Percentiles rank a stretch among this genome's conserved stretches.
Conservation (phyloP, 2,329 filamentous ascomycete genomes). For the Claviceps sp. region DNA sequence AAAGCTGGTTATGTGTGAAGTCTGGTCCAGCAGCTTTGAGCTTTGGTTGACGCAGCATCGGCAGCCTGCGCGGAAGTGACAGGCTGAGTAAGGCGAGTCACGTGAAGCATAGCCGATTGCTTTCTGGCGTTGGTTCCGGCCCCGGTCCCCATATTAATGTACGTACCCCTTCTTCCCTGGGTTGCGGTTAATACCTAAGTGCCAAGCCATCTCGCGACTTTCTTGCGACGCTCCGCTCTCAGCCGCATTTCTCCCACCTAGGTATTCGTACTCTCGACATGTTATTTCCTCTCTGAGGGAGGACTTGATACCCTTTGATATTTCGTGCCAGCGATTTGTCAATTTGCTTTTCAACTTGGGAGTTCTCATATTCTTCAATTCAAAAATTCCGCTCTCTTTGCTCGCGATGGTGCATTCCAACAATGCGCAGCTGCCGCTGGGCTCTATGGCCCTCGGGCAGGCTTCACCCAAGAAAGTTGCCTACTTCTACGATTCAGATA, state of each 20-base stretch:
- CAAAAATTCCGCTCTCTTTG: not conserved
- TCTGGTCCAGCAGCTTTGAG: not conserved
- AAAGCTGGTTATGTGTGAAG: not conserved
- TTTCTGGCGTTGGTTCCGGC: too few species aligned
- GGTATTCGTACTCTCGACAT: not conserved
- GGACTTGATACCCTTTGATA: not conserved
- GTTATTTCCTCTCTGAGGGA: not conserved
- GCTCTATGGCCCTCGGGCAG: conserved; percentile 33
- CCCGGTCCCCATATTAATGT: too few species aligned
- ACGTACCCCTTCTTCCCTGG: not conserved
- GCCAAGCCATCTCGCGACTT: conserved; percentile 1
- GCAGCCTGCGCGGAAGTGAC: conserved; percentile 7
- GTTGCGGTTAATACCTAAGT: not conserved
- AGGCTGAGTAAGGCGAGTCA: conserved; percentile 10
- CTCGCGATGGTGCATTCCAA: conserved; percentile 23
- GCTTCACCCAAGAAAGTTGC: conserved; percentile 65
- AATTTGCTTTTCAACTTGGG: not conserved
- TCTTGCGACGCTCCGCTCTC: not conserved
- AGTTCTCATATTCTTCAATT: not conserved
- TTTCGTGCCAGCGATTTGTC: not conserved
- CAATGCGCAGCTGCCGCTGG: conserved; percentile 20
- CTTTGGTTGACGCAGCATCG: conserved; percentile 7
- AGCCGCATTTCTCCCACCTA: not conserved
- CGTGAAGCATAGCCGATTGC: conserved; percentile 5
- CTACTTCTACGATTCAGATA: conserved; percentile 97